phyloP scores from a whole-genome alignment of 2,329 filamentous ascomycete genomes.

The Huntiella bhutanensis region DNA sequence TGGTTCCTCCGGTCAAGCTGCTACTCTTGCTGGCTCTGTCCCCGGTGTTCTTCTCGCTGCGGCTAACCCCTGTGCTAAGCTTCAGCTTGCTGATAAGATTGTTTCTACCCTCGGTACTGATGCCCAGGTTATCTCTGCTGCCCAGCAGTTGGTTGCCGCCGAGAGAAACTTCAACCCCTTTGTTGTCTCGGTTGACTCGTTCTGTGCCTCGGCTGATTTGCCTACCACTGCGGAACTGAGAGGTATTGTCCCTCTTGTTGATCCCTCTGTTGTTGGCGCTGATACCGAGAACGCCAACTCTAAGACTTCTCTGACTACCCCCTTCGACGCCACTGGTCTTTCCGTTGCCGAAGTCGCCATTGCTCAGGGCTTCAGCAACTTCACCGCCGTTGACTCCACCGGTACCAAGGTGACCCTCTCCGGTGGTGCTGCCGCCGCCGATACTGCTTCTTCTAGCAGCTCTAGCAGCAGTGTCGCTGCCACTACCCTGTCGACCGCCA shows the following conservation, averaged over 20 bases:
- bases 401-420: slow-evolving; percentile 18
- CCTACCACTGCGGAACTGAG: slow-evolving; percentile 41
- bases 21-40: slow-evolving; percentile 42
- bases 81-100: slow-evolving; percentile 45
- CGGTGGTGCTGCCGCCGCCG: slow-evolving; percentile 14
- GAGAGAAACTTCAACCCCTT: slow-evolving; percentile 54
- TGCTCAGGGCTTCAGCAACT: slow-evolving; percentile 43
- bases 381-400: slow-evolving; percentile 25
- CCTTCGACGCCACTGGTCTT: slow-evolving; percentile 40
- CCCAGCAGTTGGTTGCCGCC: slow-evolving; percentile 42
- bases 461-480: slow-evolving; percentile 7
- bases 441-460: slow-evolving; percentile 8
- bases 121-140: slow-evolving; percentile 39
- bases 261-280: slow-evolving; percentile 39
- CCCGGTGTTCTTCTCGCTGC: slow-evolving; percentile 44
- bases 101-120: slow-evolving; percentile 40
- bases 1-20: slow-evolving; percentile 39
- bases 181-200: slow-evolving; percentile 35
- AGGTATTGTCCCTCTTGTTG: slow-evolving; percentile 48
- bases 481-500: slow-evolving; percentile 11
- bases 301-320: slow-evolving; percentile 27
- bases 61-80: slow-evolving; percentile 48
- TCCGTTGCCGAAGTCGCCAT: slow-evolving; percentile 46
- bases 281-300: slow-evolving; percentile 43
- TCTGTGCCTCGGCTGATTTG: slow-evolving; percentile 44